phyloP scores from a whole-genome alignment of 2,329 filamentous ascomycete genomes.

The Coniochaeta sp. region DNA sequence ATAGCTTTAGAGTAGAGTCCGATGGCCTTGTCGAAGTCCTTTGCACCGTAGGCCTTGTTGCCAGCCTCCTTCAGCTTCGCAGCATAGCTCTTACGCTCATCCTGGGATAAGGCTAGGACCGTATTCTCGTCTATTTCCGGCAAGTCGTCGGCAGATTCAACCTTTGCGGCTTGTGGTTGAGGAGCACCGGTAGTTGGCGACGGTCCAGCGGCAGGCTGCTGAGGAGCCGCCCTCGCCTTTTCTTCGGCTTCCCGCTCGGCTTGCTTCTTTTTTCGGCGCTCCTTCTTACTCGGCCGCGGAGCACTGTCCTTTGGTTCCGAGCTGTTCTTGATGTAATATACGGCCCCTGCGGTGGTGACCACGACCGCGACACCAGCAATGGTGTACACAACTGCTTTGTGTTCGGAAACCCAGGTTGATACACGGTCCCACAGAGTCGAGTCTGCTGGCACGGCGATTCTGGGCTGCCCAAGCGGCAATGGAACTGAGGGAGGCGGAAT shows the following conservation, averaged over 20 bases:
- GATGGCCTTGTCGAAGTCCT: slow-evolving; percentile 90
- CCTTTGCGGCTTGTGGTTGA: slow-evolving; percentile 41
- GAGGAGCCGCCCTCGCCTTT: slow-evolving; percentile 22
- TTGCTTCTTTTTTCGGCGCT: slow-evolving; percentile 82
- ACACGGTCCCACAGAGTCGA: slow-evolving; percentile 83
- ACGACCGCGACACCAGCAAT: slow-evolving; percentile 91
- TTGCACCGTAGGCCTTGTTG: slow-evolving; percentile 92
- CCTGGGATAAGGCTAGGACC: slow-evolving; percentile 39
- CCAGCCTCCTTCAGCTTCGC: slow-evolving; percentile 89
- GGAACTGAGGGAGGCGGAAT: slow-evolving; percentile 1
- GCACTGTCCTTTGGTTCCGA: slow-evolving; percentile 40
- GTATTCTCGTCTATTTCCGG: slow-evolving; percentile 58
- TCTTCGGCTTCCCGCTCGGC: slow-evolving; percentile 52
- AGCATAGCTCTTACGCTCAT: slow-evolving; percentile 81
- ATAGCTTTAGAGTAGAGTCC: slow-evolving; percentile 94
- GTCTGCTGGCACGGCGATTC: slow-evolving; percentile 26
- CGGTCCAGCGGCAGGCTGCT: slow-evolving; percentile 24
- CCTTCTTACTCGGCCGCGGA: slow-evolving; percentile 82
- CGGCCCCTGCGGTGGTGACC: slow-evolving; percentile 81
- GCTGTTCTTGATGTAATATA: slow-evolving; percentile 75
- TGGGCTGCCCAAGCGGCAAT: neutral
- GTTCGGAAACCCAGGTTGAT: slow-evolving; percentile 86
- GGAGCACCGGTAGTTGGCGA: slow-evolving; percentile 20
- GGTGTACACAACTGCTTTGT: slow-evolving; percentile 93
- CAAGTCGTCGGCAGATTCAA: slow-evolving; percentile 58